Conservation (phyloP, 2,329 filamentous ascomycete genomes). For the Calonectria honghensis region DNA sequence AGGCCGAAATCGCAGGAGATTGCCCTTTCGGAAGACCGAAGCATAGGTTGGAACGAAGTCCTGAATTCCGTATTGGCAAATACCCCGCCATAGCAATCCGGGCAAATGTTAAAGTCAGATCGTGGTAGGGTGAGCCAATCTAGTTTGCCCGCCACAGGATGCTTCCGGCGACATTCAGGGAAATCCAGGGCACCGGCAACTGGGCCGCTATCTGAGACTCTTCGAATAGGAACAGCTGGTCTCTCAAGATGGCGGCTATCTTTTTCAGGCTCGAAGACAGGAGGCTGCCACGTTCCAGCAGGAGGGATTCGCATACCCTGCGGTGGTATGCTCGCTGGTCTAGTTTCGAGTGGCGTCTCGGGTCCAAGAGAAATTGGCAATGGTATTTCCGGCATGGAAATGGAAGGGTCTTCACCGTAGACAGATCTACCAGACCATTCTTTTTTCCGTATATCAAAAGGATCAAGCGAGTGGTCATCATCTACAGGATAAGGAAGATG, state of each 20-base stretch:
- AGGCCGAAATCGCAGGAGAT: constrained; percentile 87
- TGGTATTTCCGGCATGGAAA: constrained; percentile 53
- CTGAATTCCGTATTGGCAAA: constrained; percentile 82
- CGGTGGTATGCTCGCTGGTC: constrained; percentile 53
- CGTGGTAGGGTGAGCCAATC: constrained; percentile 89
- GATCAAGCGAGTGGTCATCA: constrained; percentile 54
- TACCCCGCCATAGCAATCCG: constrained; percentile 83
- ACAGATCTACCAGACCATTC: constrained; percentile 46
- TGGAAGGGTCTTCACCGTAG: constrained; percentile 13
- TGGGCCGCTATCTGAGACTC: constrained; percentile 69
- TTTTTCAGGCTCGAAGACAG: constrained; percentile 65
- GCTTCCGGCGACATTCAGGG: constrained; percentile 81
- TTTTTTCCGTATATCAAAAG: constrained; percentile 49
- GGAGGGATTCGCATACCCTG: constrained; percentile 29
- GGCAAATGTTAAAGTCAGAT: constrained; percentile 87
- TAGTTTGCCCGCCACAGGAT: constrained; percentile 76
- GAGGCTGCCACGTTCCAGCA: constrained; percentile 65
- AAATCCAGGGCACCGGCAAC: constrained; percentile 65
- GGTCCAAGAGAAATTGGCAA: constrained; percentile 50
- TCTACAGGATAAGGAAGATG: constrained; percentile 64
- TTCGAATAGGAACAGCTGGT: constrained; percentile 68
- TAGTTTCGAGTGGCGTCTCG: constrained; percentile 50
- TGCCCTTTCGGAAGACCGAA: constrained; percentile 74
- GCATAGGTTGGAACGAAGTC: constrained; percentile 76
- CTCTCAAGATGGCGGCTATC: constrained; percentile 61